These are phyloP conservation scores for Termitomyces sp. DNA, from an alignment of 768 basidiomycete genomes.

Conservation along the genomic window DNA sequence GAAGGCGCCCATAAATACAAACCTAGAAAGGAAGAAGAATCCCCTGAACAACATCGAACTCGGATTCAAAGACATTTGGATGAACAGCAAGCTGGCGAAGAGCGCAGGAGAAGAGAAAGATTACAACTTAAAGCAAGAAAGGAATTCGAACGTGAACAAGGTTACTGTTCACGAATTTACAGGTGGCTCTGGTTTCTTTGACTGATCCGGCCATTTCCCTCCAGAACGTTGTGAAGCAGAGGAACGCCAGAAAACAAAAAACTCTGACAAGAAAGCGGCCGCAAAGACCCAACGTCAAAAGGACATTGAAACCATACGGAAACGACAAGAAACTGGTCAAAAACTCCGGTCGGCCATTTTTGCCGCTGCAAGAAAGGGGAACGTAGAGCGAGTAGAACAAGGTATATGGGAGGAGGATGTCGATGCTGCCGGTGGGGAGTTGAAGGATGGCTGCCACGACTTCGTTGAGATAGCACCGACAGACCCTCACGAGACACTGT, in stretches of 20 bases:
- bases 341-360: constrained; percentile 56
- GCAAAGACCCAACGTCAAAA: constrained; percentile 42
- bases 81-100: constrained; percentile 49
- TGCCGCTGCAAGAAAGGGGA: constrained; percentile 53
- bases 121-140: constrained; percentile 39
- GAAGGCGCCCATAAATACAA: constrained; percentile 10
- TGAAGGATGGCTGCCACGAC: constrained; percentile 47
- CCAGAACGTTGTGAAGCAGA: constrained; percentile 52
- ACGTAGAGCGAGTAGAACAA: constrained; percentile 50
- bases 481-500: constrained; percentile 61
- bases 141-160: constrained; percentile 44
- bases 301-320: constrained; percentile 43
- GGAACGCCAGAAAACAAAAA: constrained; percentile 50
- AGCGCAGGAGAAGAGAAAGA: constrained; percentile 45
- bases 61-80: constrained; percentile 45
- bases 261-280: constrained; percentile 49
- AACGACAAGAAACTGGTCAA: constrained; percentile 46
- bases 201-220: background rate
- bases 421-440: constrained; percentile 68
- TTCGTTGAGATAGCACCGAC: constrained; percentile 39
- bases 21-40: constrained; percentile 31
- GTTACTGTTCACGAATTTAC: constrained; percentile 2
- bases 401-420: constrained; percentile 66
- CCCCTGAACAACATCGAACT: constrained; percentile 44
- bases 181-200: background rate